Base-by-base conservation (phyloP, 805 yeast species). In the Candida silvicultrix region DNA sequence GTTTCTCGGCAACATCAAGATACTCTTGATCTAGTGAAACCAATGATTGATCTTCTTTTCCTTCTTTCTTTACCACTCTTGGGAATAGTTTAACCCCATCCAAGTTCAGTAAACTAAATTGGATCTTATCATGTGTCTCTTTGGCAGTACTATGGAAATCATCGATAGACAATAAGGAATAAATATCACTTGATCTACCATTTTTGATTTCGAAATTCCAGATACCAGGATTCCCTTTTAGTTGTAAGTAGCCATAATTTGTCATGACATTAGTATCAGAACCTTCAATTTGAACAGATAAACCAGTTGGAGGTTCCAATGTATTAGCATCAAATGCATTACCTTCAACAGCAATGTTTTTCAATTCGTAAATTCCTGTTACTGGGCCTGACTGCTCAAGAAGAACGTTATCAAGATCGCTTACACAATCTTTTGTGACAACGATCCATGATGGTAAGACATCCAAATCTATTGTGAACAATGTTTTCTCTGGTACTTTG, bases 161-260 rank as follows among this genome's bases (percentile, higher is more conserved):
- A 18, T 58, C 62, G 44, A 67, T 68, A 16, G 69, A 60, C 15
- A 66, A 64, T 21, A 77, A 47, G 0, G 60, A 48, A 49, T 66
- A 80, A 20, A 78, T 65, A 1, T 68, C 67, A 5, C 67, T 56
- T 1, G 83, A 62, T 41, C 64, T 53, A 2, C 78, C 70, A 4
- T 59, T 59, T 49, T 75, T 74, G 12, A 82, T 56, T 1, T 56
- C 53, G n/a, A 87, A 59, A 2, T 66, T 60, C 83, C 87, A 86
- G 4, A 71, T 40, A 0, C 96, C 96, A 1, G 95, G 94, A 43
- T 70, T 71, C 0, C 85, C 80, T 50, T 77, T 78, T 40, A 94
- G 68, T 63, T 90, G 97, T 45, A 85, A 77, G 62, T 92, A 92
- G 0, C 97, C 97, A 50, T 83, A 69, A 36, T 85, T 83, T 1